A percentile compares a stretch with the other conserved stretches of the same genome.
Evolutionary conservation across 305 asterid species (phyloP).

Genomic region (Ruellia speciosa): DNA sequence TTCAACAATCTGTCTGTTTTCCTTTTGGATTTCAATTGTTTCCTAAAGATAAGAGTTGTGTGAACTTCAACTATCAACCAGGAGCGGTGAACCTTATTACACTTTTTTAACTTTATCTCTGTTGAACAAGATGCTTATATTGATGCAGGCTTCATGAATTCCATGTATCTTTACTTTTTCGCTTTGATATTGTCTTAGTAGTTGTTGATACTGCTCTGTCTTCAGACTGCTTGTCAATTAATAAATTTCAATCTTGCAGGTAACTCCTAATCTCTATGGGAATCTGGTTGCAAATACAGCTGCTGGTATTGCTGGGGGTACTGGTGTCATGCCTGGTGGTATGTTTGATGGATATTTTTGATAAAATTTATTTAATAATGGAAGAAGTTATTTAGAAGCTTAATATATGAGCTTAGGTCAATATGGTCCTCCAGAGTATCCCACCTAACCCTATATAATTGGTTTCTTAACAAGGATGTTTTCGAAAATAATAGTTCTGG

Average conservation of each 20-base stretch:
- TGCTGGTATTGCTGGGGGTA: slow-evolving; percentile 98
- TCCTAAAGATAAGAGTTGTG: slow-evolving; percentile 9
- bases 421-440: too few relatives aligned
- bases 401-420: too few relatives aligned
- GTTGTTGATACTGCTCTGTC: not conserved
- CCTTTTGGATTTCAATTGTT: not conserved
- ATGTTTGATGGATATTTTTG: slow-evolving; percentile 19
- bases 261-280: slow-evolving; percentile 94
- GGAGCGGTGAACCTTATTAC: slow-evolving; percentile 1
- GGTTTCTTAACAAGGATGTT: not conserved
- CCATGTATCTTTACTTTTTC: not conserved
- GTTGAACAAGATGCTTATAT: not conserved
- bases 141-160: not conserved
- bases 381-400: too few relatives aligned
- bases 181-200: not conserved
- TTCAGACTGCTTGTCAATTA: slow-evolving; percentile 10
- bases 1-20: not conserved
- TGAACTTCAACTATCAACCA: not conserved
- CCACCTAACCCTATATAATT: too few relatives aligned
- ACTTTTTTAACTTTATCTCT: not conserved
- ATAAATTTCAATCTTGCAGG: slow-evolving; percentile 38
- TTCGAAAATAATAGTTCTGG: slow-evolving; percentile 8
- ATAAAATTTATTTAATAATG: too few relatives aligned
- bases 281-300: slow-evolving; percentile 86
- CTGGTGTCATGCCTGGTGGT: slow-evolving; percentile 99